Conservation (phyloP, 495 filamentous ascomycete species). For the Apiosordaria backusii region DNA sequence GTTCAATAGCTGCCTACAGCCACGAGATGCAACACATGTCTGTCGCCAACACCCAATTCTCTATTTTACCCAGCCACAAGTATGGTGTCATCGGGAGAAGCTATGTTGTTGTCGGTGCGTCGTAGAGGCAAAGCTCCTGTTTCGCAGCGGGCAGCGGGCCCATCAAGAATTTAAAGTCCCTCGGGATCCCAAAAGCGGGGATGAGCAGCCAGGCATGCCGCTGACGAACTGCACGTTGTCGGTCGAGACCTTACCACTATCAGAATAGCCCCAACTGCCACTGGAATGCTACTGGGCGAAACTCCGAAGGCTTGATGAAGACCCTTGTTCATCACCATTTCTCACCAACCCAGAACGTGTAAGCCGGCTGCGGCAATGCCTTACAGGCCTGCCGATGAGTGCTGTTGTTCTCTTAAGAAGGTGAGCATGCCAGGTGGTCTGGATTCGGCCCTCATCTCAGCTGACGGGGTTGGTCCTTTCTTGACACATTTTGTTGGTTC, state of each 20-base stretch:
- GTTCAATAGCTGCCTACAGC: not conserved
- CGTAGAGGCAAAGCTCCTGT: not conserved
- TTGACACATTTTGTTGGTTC: not conserved
- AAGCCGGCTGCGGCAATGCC: not conserved
- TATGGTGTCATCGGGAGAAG: not conserved
- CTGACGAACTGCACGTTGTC: not conserved
- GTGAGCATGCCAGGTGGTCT: not conserved
- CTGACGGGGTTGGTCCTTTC: not conserved
- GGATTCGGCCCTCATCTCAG: not conserved
- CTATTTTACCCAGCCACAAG: not conserved
- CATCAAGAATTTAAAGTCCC: not conserved
- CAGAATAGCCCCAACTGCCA: not conserved
- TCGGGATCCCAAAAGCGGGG: not conserved
- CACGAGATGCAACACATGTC: not conserved
- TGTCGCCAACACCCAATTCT: too few relatives aligned
- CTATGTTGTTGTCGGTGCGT: not conserved
- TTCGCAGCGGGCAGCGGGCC: not conserved
- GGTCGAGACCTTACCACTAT: not conserved
- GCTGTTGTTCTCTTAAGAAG: not conserved
- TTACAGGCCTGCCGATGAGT: not conserved
- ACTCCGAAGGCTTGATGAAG: not conserved
- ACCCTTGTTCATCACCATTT: not conserved
- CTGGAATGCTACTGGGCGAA: not conserved
- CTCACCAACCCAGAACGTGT: not conserved
- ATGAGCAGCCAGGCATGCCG: not conserved